phyloP scores from a whole-genome alignment of 1,284 basidiomycete genomes.

The Fereydounia khargensis region DNA sequence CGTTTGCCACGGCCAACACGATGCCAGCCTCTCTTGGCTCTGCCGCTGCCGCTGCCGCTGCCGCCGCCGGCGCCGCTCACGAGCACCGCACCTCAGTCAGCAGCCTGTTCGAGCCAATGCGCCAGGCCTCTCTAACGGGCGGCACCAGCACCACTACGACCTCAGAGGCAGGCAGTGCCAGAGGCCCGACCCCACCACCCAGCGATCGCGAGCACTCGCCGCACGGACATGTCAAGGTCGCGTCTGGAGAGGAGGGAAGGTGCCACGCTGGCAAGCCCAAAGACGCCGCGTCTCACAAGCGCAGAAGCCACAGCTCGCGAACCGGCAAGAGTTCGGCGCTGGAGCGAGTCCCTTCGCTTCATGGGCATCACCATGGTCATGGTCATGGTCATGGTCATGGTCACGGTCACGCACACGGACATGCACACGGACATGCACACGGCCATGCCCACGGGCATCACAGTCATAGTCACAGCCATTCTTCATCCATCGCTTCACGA shows the following conservation, averaged over 20 bases:
- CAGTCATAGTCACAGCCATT: too few species aligned
- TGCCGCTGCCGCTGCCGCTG: background rate
- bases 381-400: constrained; percentile 14
- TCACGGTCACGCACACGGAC: constrained; percentile 4
- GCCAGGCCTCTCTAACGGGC: constrained; percentile 25
- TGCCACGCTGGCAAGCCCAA: constrained; percentile 28
- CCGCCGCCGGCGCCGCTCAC: too few species aligned
- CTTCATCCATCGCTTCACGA: background rate
- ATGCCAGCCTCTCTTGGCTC: constrained; percentile 5
- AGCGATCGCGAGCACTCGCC: constrained; percentile 17
- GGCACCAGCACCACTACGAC: constrained; percentile 12
- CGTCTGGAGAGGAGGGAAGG: constrained; percentile 35
- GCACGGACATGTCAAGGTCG: constrained; percentile 13
- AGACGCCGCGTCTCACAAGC: constrained; percentile 12
- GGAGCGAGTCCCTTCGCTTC: constrained; percentile 25
- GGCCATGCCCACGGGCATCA: background rate
- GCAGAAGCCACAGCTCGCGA: constrained; percentile 28
- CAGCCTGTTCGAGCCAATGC: constrained; percentile 30
- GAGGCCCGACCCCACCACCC: constrained; percentile 16
- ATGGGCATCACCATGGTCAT: constrained; percentile 14
- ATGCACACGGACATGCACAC: constrained; percentile 2
- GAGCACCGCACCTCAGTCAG: constrained; percentile 21
- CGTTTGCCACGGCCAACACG: constrained; percentile 22
- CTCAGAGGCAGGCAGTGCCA: constrained; percentile 22
- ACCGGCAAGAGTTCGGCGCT: constrained; percentile 30